A percentile compares a stretch with the other conserved stretches of the same genome.
These are phyloP conservation scores for Colletotrichum sp. DNA, from an alignment of 2,329 filamentous ascomycete species.

Conservation along the genomic window DNA sequence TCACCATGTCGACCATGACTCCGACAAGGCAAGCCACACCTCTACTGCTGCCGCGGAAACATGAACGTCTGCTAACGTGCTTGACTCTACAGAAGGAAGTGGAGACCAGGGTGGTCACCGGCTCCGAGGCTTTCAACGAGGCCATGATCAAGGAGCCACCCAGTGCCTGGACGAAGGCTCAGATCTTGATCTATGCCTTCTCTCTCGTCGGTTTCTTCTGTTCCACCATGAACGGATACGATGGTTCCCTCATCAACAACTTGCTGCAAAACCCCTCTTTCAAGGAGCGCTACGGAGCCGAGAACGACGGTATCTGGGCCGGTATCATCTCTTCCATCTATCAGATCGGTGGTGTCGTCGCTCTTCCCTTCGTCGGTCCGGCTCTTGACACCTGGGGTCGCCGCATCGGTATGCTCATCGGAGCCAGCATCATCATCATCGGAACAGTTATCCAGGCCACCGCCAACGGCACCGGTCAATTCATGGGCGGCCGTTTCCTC, in stretches of 20 bases:
- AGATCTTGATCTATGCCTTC: slow-evolving; percentile 47
- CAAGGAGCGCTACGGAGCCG: slow-evolving; percentile 41
- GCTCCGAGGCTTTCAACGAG: slow-evolving; percentile 59
- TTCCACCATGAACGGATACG: slow-evolving; percentile 58
- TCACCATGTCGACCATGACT: slow-evolving; percentile 16
- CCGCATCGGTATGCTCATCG: slow-evolving; percentile 49
- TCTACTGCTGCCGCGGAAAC: rapidly evolving
- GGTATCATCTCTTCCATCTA: slow-evolving; percentile 57
- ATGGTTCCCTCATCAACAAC: slow-evolving; percentile 56
- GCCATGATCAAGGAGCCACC: slow-evolving; percentile 59
- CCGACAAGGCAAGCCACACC: slow-evolving; percentile 12
- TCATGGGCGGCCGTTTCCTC: slow-evolving; percentile 64
- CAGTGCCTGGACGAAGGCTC: slow-evolving; percentile 40
- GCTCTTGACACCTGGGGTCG: slow-evolving; percentile 52
- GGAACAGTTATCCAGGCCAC: slow-evolving; percentile 53
- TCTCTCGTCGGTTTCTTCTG: slow-evolving; percentile 55
- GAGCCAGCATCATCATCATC: slow-evolving; percentile 45
- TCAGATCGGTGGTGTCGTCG: slow-evolving; percentile 54
- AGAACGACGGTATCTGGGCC: slow-evolving; percentile 50
- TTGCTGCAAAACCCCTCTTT: slow-evolving; percentile 47
- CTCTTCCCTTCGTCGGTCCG: slow-evolving; percentile 51
- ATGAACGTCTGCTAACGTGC: background rate
- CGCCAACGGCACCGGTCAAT: slow-evolving; percentile 41
- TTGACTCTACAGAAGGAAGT: slow-evolving; percentile 19
- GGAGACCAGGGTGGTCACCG: slow-evolving; percentile 50